Conservation (phyloP, 2,329 filamentous ascomycete species). For the Aureobasidium sp. region DNA sequence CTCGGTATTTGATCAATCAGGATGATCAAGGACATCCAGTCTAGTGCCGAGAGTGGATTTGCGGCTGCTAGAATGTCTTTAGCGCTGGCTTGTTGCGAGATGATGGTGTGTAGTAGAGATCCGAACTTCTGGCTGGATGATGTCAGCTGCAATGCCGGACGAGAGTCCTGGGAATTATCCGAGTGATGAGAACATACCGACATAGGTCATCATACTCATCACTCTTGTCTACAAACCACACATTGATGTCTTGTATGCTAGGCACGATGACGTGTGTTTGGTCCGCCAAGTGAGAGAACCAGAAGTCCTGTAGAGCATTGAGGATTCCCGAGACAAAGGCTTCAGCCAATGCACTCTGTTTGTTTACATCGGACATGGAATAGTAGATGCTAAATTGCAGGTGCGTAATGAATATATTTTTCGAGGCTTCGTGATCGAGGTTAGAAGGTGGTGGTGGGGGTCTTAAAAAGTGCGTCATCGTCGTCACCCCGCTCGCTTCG, state of each 20-base stretch:
- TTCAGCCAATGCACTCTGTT: neutral
- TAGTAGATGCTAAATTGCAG: too few species aligned
- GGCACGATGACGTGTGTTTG: neutral
- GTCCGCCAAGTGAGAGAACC: neutral
- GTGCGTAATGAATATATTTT: too few species aligned
- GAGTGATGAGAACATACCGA: neutral
- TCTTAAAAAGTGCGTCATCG: too few species aligned
- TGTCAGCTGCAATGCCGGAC: too few species aligned
- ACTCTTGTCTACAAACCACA: conserved; percentile 1
- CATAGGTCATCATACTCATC: neutral
- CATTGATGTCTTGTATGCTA: neutral
- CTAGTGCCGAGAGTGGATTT: neutral
- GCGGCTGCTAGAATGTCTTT: neutral
- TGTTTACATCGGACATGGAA: too few species aligned
- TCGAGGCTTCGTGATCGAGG: too few species aligned
- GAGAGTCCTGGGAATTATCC: too few species aligned
- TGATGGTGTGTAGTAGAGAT: neutral
- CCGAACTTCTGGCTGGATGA: neutral
- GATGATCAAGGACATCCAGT: neutral
- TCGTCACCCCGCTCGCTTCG: too few species aligned
- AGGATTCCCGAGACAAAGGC: neutral
- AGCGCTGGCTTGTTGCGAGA: neutral
- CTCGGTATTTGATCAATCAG: neutral
- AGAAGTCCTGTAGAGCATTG: neutral
- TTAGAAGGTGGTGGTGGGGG: too few species aligned